A percentile compares a stretch with the other conserved stretches of the same genome.
phyloP scores from a whole-genome alignment of 2,329 filamentous ascomycete genomes.

The Coniochaeta sp. region DNA sequence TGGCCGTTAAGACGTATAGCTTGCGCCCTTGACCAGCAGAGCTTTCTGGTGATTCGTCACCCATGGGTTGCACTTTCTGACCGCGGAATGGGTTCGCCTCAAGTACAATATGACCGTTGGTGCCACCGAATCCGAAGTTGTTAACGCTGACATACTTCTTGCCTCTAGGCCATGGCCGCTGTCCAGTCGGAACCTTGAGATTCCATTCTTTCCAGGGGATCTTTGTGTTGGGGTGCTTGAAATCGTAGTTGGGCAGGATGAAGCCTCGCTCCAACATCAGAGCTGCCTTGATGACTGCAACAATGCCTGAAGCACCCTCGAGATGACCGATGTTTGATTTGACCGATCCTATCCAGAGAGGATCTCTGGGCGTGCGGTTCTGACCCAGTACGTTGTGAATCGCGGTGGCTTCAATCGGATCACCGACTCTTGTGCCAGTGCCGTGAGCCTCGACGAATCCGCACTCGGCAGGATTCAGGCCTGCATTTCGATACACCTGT shows the following conservation, averaged over 20 bases:
- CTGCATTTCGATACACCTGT: conserved; percentile 32
- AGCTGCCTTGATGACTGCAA: conserved; percentile 43
- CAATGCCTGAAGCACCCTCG: conserved; percentile 44
- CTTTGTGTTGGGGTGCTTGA: conserved; percentile 39
- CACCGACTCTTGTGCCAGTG: conserved; percentile 48
- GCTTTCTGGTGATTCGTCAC: conserved; percentile 19
- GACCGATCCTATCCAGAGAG: conserved; percentile 39
- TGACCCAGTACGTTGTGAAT: conserved; percentile 35
- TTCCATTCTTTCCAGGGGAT: conserved; percentile 44
- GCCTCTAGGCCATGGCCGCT: conserved; percentile 37
- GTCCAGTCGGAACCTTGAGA: conserved; percentile 35
- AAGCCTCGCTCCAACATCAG: conserved; percentile 44
- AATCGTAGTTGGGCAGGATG: conserved; percentile 42
- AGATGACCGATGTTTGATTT: conserved; percentile 47
- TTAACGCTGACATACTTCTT: conserved; percentile 45
- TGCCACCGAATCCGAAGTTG: conserved; percentile 39
- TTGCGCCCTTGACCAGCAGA: conserved; percentile 19
- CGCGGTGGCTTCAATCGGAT: conserved; percentile 46
- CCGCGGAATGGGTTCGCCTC: conserved; percentile 27
- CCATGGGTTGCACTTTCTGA: conserved; percentile 15
- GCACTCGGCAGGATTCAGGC: conserved; percentile 28
- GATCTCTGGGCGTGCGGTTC: conserved; percentile 29
- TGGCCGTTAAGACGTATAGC: conserved; percentile 36
- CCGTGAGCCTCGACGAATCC: conserved; percentile 47
- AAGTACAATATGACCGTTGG: conserved; percentile 37